Conservation (phyloP, 139 green algal genomes). For the Chlamydomonas incerta region DNA sequence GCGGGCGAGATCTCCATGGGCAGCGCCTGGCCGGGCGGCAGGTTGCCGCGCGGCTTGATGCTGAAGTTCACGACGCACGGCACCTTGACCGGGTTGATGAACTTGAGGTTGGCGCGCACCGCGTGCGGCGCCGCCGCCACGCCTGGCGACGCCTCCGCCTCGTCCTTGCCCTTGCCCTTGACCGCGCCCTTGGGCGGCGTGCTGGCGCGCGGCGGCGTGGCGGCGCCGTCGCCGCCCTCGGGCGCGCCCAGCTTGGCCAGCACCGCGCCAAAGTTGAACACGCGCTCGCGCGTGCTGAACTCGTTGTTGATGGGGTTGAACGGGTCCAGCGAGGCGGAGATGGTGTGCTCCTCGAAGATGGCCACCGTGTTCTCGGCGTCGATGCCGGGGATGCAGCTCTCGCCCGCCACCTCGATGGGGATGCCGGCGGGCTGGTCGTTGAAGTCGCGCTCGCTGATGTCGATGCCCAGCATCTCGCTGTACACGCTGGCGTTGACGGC, state of each 20-base stretch:
- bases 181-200: neutral
- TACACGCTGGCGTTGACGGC: neutral
- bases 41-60: conserved; percentile 66
- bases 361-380: conserved; percentile 66
- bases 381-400: conserved; percentile 85
- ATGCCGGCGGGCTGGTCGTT: conserved; percentile 70
- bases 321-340: conserved; percentile 71
- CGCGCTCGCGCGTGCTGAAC: conserved; percentile 70
- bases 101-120: conserved; percentile 79
- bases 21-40: conserved; percentile 51
- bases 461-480: conserved; percentile 60
- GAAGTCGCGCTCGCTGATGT: conserved; percentile 73
- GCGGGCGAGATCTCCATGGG: conserved; percentile 72
- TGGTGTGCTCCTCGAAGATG: conserved; percentile 90
- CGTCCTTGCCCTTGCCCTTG: neutral
- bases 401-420: conserved; percentile 76
- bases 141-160: neutral
- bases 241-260: conserved; percentile 65
- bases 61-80: conserved; percentile 79
- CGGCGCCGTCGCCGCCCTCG: neutral
- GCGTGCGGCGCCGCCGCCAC: conserved; percentile 3
- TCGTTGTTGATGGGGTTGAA: conserved; percentile 63
- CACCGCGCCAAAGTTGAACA: conserved; percentile 84
- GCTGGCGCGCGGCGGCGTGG: neutral
- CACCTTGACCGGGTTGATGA: conserved; percentile 87